These are phyloP conservation scores for Lippia alba DNA, from an alignment of 305 asterid genomes.

Conservation along the genomic window DNA sequence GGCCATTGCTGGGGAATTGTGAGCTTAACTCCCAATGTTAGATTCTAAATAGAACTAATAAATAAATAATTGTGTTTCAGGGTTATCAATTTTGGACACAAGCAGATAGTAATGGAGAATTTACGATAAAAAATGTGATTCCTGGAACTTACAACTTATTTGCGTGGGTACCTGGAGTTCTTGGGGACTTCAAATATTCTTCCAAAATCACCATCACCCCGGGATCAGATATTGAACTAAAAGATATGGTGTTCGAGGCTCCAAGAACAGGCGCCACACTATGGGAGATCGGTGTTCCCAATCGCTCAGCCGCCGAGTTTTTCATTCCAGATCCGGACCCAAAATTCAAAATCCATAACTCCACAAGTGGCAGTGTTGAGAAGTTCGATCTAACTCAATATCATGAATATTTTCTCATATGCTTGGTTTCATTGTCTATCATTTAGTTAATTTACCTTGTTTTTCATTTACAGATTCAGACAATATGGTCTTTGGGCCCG, in stretches of 20 bases:
- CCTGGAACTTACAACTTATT: constrained; percentile 32
- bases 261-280: constrained; percentile 66
- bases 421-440: too few species aligned
- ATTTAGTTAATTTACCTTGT: not conserved
- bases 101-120: constrained; percentile 46
- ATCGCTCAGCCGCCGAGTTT: constrained; percentile 66
- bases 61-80: constrained; percentile 33
- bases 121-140: constrained; percentile 47
- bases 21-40: too few species aligned
- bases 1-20: too few species aligned
- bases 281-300: constrained; percentile 80
- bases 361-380: constrained; percentile 15
- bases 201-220: constrained; percentile 15
- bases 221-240: constrained; percentile 37
- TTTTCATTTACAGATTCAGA: constrained; percentile 43
- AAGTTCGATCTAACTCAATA: constrained; percentile 28
- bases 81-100: constrained; percentile 81
- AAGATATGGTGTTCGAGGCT: constrained; percentile 43
- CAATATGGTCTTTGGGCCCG: constrained; percentile 65
- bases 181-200: too few species aligned
- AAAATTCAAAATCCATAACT: constrained; percentile 41
- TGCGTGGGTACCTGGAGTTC: too few species aligned
- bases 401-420: too few species aligned
- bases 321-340: constrained; percentile 56
- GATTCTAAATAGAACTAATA: too few species aligned